These are phyloP conservation scores for Penstemon barbatus DNA, from an alignment of 257 asterid genomes.

Conservation along the genomic window DNA sequence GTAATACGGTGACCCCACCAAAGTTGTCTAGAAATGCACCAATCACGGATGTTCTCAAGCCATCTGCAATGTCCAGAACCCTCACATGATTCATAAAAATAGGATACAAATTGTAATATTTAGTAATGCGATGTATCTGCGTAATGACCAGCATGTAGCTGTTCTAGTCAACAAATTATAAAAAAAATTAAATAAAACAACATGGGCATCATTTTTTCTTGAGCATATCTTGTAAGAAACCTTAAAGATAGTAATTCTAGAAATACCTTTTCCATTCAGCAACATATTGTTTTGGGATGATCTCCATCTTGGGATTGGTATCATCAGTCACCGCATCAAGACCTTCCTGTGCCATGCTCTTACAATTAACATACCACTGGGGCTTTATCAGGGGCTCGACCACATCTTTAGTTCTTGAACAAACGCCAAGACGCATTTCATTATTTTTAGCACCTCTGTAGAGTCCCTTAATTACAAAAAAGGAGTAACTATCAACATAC, in stretches of 20 bases:
- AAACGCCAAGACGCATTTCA: constrained; percentile 93
- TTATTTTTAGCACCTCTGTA: constrained; percentile 72
- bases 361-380: constrained; percentile 94
- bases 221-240: not conserved
- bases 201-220: not conserved
- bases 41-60: constrained; percentile 96
- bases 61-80: constrained; percentile 57
- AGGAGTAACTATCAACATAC: constrained; percentile 24
- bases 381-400: constrained; percentile 97
- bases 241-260: constrained; percentile 20
- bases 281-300: constrained; percentile 79
- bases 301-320: constrained; percentile 56
- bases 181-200: not conserved
- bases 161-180: not conserved
- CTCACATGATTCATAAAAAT: constrained; percentile 8
- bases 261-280: constrained; percentile 89
- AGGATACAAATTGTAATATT: constrained; percentile 10
- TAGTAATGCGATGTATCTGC: not conserved
- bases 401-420: constrained; percentile 87
- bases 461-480: constrained; percentile 59
- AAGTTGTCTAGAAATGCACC: constrained; percentile 98
- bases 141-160: not conserved
- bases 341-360: constrained; percentile 78
- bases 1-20: constrained; percentile 99
- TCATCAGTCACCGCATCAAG: constrained; percentile 76